Evolutionary conservation across 2,329 filamentous ascomycete species (phyloP).

Genomic region (Trichoderma sp.): DNA sequence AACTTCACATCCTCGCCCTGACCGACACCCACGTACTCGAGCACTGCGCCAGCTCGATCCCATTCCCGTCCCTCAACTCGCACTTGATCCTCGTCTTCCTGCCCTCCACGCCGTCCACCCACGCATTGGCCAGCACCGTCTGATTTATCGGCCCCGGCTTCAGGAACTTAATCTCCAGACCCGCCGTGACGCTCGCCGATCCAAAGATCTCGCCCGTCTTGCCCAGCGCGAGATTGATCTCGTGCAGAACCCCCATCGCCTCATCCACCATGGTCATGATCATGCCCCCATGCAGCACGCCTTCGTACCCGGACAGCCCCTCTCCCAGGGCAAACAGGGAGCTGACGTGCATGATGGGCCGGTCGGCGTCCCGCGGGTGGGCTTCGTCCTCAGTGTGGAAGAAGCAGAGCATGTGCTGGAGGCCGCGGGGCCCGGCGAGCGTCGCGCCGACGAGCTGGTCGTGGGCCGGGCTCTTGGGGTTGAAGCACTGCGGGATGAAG

Average conservation of each 20-base stretch:
- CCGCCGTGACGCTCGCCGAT: conserved; percentile 41
- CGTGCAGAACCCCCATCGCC: conserved; percentile 42
- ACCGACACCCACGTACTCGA: conserved; percentile 42
- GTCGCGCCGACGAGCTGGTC: conserved; percentile 43
- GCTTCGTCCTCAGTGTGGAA: conserved; percentile 37
- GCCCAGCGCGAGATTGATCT: conserved; percentile 41
- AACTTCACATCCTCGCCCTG: conserved; percentile 36
- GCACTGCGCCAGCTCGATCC: conserved; percentile 38
- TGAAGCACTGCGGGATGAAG: conserved; percentile 42
- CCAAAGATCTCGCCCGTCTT: conserved; percentile 38
- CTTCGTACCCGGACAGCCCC: conserved; percentile 41
- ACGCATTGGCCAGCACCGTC: conserved; percentile 39
- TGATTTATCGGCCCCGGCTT: conserved; percentile 38
- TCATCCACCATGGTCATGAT: conserved; percentile 44
- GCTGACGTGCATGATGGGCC: conserved; percentile 37
- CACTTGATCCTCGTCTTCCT: conserved; percentile 41
- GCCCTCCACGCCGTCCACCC: conserved; percentile 39
- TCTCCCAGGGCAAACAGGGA: conserved; percentile 41
- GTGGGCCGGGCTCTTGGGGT: conserved; percentile 35
- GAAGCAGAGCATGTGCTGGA: conserved; percentile 43
- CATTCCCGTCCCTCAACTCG: conserved; percentile 39
- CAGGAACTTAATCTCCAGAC: conserved; percentile 42
- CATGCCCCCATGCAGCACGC: conserved; percentile 44
- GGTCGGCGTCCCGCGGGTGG: conserved; percentile 33
- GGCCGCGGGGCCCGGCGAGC: conserved; percentile 36